phyloP scores from a whole-genome alignment of 257 asterid species.

The Nicotiana noctiflora region DNA sequence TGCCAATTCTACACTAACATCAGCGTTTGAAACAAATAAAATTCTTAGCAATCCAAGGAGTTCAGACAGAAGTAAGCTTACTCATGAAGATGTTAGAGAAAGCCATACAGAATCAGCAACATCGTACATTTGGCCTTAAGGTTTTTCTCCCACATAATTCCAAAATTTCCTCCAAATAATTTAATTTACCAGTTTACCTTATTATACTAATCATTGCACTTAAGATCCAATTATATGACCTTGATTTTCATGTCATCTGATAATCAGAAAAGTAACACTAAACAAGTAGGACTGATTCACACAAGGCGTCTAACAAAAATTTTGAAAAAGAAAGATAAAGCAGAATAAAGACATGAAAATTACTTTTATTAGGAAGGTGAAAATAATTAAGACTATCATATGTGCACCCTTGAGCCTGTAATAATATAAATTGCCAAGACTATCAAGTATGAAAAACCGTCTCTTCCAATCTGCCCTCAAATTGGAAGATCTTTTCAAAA shows the following conservation, averaged over 20 bases:
- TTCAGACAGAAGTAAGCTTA: not conserved
- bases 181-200: not conserved
- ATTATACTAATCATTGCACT: not conserved
- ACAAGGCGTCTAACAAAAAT: not conserved
- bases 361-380: not conserved
- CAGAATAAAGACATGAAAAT: not conserved
- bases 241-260: not conserved
- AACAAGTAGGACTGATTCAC: not conserved
- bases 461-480: constrained; percentile 98
- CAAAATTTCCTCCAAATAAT: not conserved
- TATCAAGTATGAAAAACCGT: constrained; percentile 89
- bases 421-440: constrained; percentile 80
- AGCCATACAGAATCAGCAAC: not conserved
- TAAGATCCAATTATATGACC: not conserved
- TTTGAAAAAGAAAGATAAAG: not conserved
- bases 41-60: not conserved
- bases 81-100: not conserved
- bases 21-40: not conserved
- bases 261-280: not conserved
- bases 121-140: not conserved
- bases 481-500: constrained; percentile 82
- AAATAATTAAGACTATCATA: not conserved
- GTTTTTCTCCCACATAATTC: not conserved
- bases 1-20: not conserved
- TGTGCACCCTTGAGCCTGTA: constrained; percentile 73